phyloP scores from a whole-genome alignment of 495 filamentous ascomycete species.

The Hamigera avellanea region DNA sequence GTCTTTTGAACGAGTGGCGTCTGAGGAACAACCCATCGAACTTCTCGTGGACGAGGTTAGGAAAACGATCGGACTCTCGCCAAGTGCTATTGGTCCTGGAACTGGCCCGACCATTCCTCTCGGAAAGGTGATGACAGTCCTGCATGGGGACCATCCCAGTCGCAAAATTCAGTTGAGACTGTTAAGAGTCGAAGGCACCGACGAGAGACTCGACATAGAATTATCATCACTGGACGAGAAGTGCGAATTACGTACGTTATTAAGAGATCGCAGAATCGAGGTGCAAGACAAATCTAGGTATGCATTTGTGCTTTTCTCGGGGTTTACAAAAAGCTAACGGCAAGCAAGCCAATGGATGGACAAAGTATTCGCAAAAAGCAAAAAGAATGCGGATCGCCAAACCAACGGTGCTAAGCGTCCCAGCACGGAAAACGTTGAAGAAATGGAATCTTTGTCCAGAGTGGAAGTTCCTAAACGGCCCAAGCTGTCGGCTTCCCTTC shows the following conservation, averaged over 20 bases:
- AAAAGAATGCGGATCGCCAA: slow-evolving; percentile 4
- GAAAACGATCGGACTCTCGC: slow-evolving; percentile 1
- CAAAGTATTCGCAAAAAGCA: slow-evolving; percentile 19
- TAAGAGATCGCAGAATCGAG: slow-evolving; percentile 7
- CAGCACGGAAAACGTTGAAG: slow-evolving; percentile 2
- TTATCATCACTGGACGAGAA: slow-evolving; percentile 13
- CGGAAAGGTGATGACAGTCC: slow-evolving; percentile 9
- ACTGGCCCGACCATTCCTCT: slow-evolving; percentile 5
- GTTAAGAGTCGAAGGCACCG: slow-evolving; percentile 10
- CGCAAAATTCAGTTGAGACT: slow-evolving; percentile 24
- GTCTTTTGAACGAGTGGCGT: slow-evolving; percentile 3
- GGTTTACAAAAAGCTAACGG: slow-evolving; percentile 4
- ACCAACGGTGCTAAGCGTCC: slow-evolving; percentile 7
- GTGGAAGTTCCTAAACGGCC: slow-evolving; percentile 11
- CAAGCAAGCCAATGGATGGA: slow-evolving; percentile 23
- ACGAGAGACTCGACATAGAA: slow-evolving; percentile 26
- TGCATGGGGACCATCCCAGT: slow-evolving; percentile 13
- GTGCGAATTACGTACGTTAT: slow-evolving; percentile 6
- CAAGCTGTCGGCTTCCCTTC: slow-evolving; percentile 23
- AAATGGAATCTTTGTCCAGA: neutral
- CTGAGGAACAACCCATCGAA: slow-evolving; percentile 1
- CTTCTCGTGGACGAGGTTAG: slow-evolving; percentile 8
- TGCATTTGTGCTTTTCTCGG: slow-evolving; percentile 1
- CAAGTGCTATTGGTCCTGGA: neutral
- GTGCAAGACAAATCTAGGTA: slow-evolving; percentile 12